Percentiles rank a stretch among this genome's conserved stretches.
Evolutionary conservation across 2,329 filamentous ascomycete species (phyloP).

Genomic region (Biscogniauxia mediterranea): DNA sequence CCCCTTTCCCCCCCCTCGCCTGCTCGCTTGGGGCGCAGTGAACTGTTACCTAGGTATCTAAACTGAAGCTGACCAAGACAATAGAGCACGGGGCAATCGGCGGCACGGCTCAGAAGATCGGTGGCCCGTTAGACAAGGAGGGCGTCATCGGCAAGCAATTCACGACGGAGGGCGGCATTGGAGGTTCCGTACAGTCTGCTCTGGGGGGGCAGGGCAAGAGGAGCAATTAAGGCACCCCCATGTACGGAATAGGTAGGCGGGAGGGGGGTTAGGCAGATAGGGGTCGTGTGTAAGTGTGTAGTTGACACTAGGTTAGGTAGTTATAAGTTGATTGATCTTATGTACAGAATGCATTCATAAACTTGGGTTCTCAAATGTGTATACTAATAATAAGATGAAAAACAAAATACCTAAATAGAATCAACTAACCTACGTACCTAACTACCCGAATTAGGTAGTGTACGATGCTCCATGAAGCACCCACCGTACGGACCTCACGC

Average conservation of each 20-base stretch:
- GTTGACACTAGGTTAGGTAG: no score
- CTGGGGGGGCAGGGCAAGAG: slow-evolving; percentile 39
- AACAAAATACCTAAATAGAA: no score
- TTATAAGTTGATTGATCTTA: no score
- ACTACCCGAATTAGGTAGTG: no score
- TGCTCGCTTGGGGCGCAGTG: not conserved
- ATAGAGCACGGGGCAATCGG: slow-evolving; percentile 49
- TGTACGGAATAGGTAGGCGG: not conserved
- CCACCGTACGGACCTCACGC: no score
- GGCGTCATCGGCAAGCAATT: slow-evolving; percentile 56
- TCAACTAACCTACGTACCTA: no score
- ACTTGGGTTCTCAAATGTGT: no score
- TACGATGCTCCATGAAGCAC: no score
- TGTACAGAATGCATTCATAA: no score
- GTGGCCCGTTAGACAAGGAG: slow-evolving; percentile 49
- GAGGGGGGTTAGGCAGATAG: not conserved
- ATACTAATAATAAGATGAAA: no score
- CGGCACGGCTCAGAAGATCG: slow-evolving; percentile 48
- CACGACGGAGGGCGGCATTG: slow-evolving; percentile 50
- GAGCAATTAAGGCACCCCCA: slow-evolving; percentile 24
- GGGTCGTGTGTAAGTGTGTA: not conserved
- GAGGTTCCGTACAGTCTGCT: slow-evolving; percentile 49
- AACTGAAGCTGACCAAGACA: not conserved
- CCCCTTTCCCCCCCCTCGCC: not conserved
- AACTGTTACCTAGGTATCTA: not conserved